A percentile compares a stretch with the other conserved stretches of the same genome.
Conservation (phyloP, 257 asterid genomes). For the Nemophila menziesii region DNA sequence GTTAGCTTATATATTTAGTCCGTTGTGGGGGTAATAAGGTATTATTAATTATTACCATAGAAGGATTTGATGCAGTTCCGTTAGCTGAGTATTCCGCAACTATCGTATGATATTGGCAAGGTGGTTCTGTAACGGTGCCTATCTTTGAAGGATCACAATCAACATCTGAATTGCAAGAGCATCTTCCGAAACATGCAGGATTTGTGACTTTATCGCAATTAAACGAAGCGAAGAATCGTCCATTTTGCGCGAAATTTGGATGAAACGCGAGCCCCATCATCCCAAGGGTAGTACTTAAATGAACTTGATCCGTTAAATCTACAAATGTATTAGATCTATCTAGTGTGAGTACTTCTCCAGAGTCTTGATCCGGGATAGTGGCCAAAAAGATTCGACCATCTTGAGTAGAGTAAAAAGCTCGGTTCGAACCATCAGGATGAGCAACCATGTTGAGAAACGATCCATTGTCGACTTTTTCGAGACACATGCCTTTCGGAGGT, state of each 20-base stretch:
- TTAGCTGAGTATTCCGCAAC: slow-evolving; percentile 71
- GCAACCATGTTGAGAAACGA: slow-evolving; percentile 72
- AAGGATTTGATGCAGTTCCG: slow-evolving; percentile 62
- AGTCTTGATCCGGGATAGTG: slow-evolving; percentile 69
- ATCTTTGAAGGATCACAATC: slow-evolving; percentile 76
- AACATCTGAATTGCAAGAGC: slow-evolving; percentile 81
- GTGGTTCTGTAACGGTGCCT: slow-evolving; percentile 32
- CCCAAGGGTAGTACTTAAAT: slow-evolving; percentile 54
- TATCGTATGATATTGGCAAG: slow-evolving; percentile 54
- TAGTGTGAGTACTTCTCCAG: slow-evolving; percentile 44
- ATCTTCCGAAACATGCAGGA: slow-evolving; percentile 60
- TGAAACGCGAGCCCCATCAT: slow-evolving; percentile 97
- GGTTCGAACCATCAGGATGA: slow-evolving; percentile 87
- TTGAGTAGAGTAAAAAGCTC: slow-evolving; percentile 70
- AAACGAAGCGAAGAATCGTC: slow-evolving; percentile 85
- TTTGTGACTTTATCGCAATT: slow-evolving; percentile 69
- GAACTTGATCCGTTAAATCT: slow-evolving; percentile 75
- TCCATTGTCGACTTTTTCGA: slow-evolving; percentile 66
- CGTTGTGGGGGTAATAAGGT: neutral
- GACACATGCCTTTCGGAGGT: slow-evolving; percentile 62
- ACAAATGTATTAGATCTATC: slow-evolving; percentile 74
- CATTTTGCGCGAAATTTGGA: slow-evolving; percentile 58
- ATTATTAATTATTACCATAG: slow-evolving; percentile 31
- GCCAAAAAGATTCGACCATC: slow-evolving; percentile 83
- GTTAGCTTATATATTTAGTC: neutral